Conservation (phyloP, 1,284 basidiomycete genomes). For the Apiotrichum veenhuisii region DNA sequence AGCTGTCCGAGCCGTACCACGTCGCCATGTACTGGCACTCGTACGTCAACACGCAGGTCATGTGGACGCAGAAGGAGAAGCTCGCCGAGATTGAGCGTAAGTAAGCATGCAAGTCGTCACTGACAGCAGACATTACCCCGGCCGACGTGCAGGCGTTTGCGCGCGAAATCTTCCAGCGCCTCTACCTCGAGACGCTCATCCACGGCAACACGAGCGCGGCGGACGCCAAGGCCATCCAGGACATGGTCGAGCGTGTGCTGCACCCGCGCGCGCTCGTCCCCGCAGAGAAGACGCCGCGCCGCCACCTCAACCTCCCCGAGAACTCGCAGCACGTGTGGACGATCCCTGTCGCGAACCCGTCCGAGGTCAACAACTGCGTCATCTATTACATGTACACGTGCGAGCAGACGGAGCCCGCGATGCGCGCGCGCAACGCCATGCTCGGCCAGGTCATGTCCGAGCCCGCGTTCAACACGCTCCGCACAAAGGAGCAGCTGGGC, state of each 20-base stretch:
- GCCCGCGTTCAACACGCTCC: constrained; percentile 86
- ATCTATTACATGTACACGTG: constrained; percentile 72
- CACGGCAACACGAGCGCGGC: constrained; percentile 81
- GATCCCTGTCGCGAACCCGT: constrained; percentile 70
- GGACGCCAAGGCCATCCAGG: constrained; percentile 70
- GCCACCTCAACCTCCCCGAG: constrained; percentile 65
- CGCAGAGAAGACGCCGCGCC: constrained; percentile 58
- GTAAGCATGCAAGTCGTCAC: constrained; percentile 32
- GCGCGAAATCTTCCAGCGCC: constrained; percentile 60
- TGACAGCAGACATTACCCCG: constrained; percentile 59
- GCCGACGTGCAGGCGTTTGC: constrained; percentile 71
- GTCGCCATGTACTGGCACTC: constrained; percentile 75
- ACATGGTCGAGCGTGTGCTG: constrained; percentile 68
- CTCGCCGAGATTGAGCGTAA: constrained; percentile 71
- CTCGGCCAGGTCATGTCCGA: constrained; percentile 74
- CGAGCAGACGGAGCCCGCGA: constrained; percentile 54
- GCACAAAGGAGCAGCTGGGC: constrained; percentile 96
- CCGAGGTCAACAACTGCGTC: constrained; percentile 81
- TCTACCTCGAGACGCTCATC: constrained; percentile 72
- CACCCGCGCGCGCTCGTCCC: constrained; percentile 58
- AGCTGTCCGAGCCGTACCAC: constrained; percentile 75
- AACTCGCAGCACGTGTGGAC: constrained; percentile 71
- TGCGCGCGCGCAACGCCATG: constrained; percentile 46
- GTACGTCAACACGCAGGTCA: constrained; percentile 65
- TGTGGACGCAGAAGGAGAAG: constrained; percentile 79